Conservation (phyloP, 139 green algal species). For the Chlamydomonas sp. region DNA sequence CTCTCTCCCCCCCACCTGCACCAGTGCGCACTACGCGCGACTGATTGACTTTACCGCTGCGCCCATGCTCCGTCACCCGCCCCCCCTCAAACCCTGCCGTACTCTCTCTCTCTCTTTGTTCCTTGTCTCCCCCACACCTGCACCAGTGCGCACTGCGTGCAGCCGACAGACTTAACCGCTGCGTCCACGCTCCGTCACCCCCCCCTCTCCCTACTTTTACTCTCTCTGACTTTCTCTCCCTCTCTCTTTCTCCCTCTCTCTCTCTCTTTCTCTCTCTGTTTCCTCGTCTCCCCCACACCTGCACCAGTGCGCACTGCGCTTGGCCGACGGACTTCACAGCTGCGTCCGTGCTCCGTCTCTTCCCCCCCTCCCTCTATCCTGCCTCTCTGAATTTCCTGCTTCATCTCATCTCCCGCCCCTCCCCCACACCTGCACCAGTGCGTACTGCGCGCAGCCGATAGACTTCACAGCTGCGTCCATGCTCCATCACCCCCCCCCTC, state of each 20-base stretch:
- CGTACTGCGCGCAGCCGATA: conserved; percentile 42
- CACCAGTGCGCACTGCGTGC: conserved; percentile 40
- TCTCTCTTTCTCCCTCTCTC: too few relatives aligned
- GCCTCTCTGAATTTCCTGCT: neutral
- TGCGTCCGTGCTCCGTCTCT: conserved; percentile 19
- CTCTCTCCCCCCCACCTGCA: conserved; percentile 8
- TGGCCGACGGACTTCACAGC: conserved; percentile 35
- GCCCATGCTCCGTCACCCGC: conserved; percentile 16
- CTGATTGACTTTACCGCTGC: conserved; percentile 34
- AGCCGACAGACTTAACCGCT: conserved; percentile 33
- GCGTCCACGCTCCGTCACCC: conserved; percentile 19
- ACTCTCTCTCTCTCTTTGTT: neutral
- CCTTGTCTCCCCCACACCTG: conserved; percentile 5
- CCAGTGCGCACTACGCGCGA: conserved; percentile 38
- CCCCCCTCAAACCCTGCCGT: neutral
- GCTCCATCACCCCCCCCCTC: neutral
- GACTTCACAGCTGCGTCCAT: conserved; percentile 32
- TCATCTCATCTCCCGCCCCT: neutral
- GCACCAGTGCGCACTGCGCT: conserved; percentile 40
- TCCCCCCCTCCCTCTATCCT: neutral
- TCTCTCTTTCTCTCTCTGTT: too few relatives aligned
- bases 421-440: conserved; percentile 22
- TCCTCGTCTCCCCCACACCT: neutral
- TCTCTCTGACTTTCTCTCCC: neutral
- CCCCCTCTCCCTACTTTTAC: neutral